Base-by-base conservation (phyloP, 2,329 filamentous ascomycete genomes). In the Fusarium graminum region DNA sequence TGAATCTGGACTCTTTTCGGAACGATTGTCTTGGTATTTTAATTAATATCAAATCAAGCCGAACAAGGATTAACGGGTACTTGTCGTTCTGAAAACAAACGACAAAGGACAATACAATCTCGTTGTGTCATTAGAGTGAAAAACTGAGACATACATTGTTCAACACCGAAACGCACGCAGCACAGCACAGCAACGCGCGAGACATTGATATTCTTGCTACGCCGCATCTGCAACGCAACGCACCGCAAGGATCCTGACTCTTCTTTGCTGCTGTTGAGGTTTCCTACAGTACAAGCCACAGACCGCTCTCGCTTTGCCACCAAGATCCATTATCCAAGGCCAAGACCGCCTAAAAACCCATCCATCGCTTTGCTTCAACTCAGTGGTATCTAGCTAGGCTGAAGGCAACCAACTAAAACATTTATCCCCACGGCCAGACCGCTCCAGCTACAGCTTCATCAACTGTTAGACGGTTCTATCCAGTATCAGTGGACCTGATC, bases 181-280 rank as follows among this genome's bases (percentile, higher is more conserved):
- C 57, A 59, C 57, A 45, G 50, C 50, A 63, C 14, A 38, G 43
- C 46, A 52, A 55, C 50, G 40, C 29, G 45, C 49, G 36, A 62
- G 59, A 62, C 59, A 62, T 62, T 62, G 34, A 43, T 41, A 52
- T 53, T 52, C 34, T 59, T 61, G 43, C 63, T 67, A 62, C 59
- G 59, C 64, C 63, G 64, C 64, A 67, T 67, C 53, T 63, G 64
- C 64, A 67, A 67, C 64, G 62, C 62, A 62, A 61, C 42, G 49
- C 57, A 59, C 49, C 32, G 40, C 49, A 45, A 40, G 19, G 43
- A 50, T 54, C 32, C n/a, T 36, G 32, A 56, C 34, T 44, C 34
- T 34, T n/a, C 55, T 43, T 22, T 46, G 30, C 28, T 36, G 40
- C 54, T 57, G 49, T 40, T 41, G 52, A 52, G 52, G 29, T 57